Evolutionary conservation across 176 grass and related monocot species (phyloP), one percentile per base, ranked within the genome.

Genomic region (Juncus effusus): DNA sequence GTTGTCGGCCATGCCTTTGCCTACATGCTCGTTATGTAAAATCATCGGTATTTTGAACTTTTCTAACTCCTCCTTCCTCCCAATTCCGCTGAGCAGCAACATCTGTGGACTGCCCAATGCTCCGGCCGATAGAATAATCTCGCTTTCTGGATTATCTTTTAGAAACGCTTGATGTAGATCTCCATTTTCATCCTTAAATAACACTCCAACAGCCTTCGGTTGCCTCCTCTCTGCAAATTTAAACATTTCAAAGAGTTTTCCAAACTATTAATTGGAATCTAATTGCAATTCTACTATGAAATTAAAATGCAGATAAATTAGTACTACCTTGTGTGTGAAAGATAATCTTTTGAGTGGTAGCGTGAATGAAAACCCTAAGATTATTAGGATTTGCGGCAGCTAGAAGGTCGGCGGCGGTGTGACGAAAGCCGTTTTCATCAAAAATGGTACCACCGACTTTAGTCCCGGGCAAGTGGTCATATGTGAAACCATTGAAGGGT

Each of bases 371-470:
- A 41, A 95, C 90, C 12, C 39, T 78, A 10, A 95, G 70, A 52
- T 95, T 95, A 36, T 53, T 54, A 38, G 69, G 70, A 12, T 95
- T 70, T 61, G 85, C 90, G 47, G 82, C 82, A 50, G 75, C 86
- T 53, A 95, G 90, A 41, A 95, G 79, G 56, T 95, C 90, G 0
- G 86, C 90, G 36, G 90, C 86, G 1, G 90, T 95, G 77, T 83
- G 90, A 53, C 90, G 90, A 59, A 78, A 89, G 19, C 90, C 90
- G 5, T 78, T 85, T 55, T 76, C 77, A 10, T 81, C 80, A 74
- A 95, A 95, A 58, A 85, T 95, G 68, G 78, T 95, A 42, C 90
- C 90, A 1, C 86, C 90, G 63, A 95, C 83, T 67, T 95, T 95
- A 52, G 90, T 95, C 11, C 90, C 90, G 62, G 62, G 81, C 67